Base-by-base conservation (phyloP, 2,329 filamentous ascomycete genomes). In the Tolypocladium pustulatum region DNA sequence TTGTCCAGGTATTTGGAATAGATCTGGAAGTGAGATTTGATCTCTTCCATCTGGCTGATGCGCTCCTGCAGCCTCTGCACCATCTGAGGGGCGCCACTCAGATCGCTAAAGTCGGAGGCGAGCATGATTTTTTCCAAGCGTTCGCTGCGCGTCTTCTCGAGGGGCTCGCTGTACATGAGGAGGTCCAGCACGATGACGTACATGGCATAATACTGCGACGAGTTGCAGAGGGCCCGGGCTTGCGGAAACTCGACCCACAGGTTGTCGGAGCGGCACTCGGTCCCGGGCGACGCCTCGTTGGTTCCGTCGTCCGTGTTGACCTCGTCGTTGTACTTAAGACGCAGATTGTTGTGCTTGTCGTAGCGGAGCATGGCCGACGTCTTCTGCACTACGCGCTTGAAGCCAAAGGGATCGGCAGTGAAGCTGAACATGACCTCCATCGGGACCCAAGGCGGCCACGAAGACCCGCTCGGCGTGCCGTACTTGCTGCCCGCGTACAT, bases 401-500 rank as follows among this genome's bases (percentile, higher is more conserved):
- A 99, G n/a, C 95, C 94, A 68, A 96, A 96, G 0, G 94, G 93
- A 71, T 96, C 92, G 7, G 89, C 82, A 63, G 93, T 80, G 72
- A 97, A 99, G 72, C 97, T 92, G 67, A 96, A 97, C 88, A 99
- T 97, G 66, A 96, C 90, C 74, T 99, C 94, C 76, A 99, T 88
- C 0, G 94, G 94, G 54, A 97, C 90, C 94, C 94, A 99, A 0
- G 94, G 94, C 13, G 94, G 94, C 94, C 95, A 99, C 20, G 90
- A 86, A 3, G 91, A 90, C 12, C 91, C 91, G 40, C 83, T 81
- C 46, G 90, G 85, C 36, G 91, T 88, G 41, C 95, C 95, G 68
- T 99, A 99, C 60, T 86, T 88, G 72, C 93, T 96, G 57, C 91
- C 93, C 27, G 93, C 92, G 71, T 99, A 97, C 79, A 96, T 88